These are phyloP conservation scores for Umbelopsis ramanniana DNA, from an alignment of 192 early-diverging fungal genomes.

Conservation along the genomic window DNA sequence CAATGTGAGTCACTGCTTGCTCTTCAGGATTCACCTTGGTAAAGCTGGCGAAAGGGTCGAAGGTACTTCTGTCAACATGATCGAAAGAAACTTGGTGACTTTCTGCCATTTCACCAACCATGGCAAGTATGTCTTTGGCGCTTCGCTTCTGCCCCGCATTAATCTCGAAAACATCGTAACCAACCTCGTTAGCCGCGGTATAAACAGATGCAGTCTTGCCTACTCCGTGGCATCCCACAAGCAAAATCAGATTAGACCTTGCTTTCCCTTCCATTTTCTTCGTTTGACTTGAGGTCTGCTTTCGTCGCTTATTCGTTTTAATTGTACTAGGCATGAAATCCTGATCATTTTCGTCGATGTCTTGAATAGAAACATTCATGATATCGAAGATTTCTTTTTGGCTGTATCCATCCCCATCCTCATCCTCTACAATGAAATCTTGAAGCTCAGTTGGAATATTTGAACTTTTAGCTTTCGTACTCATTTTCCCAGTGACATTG, in stretches of 20 bases:
- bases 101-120: conserved; percentile 71
- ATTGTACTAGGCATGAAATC: background rate
- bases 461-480: conserved; percentile 1
- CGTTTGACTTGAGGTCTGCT: background rate
- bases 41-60: conserved; percentile 2
- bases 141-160: conserved; percentile 68
- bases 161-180: conserved; percentile 79
- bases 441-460: conserved; percentile 2
- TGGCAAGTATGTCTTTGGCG: conserved; percentile 68
- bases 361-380: background rate
- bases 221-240: conserved; percentile 70
- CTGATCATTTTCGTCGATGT: conserved; percentile 1
- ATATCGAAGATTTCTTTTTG: background rate
- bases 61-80: conserved; percentile 17
- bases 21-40: background rate
- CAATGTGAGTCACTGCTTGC: background rate
- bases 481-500: background rate
- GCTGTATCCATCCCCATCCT: background rate
- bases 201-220: conserved; percentile 78
- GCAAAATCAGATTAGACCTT: conserved; percentile 54
- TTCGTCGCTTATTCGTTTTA: background rate
- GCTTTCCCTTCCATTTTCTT: conserved; percentile 18
- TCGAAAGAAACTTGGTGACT: conserved; percentile 71
- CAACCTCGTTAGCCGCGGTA: conserved; percentile 71
- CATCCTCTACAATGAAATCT: conserved; percentile 17